Conservation (phyloP, 2,329 filamentous ascomycete genomes). For the Knufia petricola region DNA sequence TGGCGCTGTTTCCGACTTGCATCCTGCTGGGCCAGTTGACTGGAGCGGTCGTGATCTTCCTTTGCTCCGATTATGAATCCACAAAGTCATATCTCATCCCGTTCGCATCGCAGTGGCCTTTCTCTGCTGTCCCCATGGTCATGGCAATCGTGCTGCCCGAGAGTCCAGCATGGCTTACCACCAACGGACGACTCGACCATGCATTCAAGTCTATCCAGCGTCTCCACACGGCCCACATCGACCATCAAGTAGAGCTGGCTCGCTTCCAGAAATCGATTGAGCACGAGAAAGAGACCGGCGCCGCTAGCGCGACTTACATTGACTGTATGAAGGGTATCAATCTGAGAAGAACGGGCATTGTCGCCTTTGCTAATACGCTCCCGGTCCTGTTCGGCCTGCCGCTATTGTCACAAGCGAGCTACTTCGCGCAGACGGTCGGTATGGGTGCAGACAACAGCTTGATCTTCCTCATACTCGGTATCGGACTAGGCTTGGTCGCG, state of each 20-base stretch:
- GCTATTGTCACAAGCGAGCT: constrained; percentile 36
- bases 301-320: constrained; percentile 35
- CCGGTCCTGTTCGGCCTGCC: constrained; percentile 39
- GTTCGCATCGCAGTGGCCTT: constrained; percentile 39
- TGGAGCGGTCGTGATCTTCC: constrained; percentile 35
- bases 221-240: constrained; percentile 35
- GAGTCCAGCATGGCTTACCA: constrained; percentile 41
- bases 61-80: neutral
- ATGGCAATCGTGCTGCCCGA: constrained; percentile 42
- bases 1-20: constrained; percentile 43
- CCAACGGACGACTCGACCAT: constrained; percentile 31
- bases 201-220: constrained; percentile 41
- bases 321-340: constrained; percentile 25
- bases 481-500: constrained; percentile 37
- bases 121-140: constrained; percentile 35
- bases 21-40: constrained; percentile 41
- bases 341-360: constrained; percentile 26
- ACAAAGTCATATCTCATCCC: constrained; percentile 21
- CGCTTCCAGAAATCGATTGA: constrained; percentile 33
- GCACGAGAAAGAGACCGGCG: constrained; percentile 23
- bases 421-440: constrained; percentile 31
- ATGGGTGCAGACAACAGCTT: constrained; percentile 27
- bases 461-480: constrained; percentile 38
- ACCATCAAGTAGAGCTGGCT: constrained; percentile 25
- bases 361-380: constrained; percentile 33